Percentiles rank a stretch among this genome's conserved stretches.
These are phyloP conservation scores for Moricandia moricandioides DNA, from an alignment of 345 rosid genomes.

Conservation along the genomic window DNA sequence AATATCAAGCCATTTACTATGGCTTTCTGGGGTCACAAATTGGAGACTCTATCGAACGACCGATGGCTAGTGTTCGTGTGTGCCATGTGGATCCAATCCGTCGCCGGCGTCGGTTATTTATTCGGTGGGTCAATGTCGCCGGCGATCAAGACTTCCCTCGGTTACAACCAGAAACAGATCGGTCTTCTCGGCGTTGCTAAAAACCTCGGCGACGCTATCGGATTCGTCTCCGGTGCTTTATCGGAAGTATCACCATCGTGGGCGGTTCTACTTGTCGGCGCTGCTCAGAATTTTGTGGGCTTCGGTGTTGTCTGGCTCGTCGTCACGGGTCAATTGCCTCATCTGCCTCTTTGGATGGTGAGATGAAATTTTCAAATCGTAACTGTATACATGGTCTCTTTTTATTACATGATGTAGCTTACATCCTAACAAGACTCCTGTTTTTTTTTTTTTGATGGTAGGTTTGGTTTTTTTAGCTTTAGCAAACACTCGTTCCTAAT, in stretches of 20 bases:
- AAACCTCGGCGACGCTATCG: constrained; percentile 73
- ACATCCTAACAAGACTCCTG: not conserved
- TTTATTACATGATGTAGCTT: not conserved
- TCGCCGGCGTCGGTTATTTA: constrained; percentile 77
- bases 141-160: constrained; percentile 56
- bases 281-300: constrained; percentile 57
- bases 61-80: constrained; percentile 87
- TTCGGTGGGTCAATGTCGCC: constrained; percentile 91
- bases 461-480: no score
- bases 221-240: constrained; percentile 60
- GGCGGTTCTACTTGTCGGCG: constrained; percentile 60
- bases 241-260: constrained; percentile 62
- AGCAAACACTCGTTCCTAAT: not conserved
- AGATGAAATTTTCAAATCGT: constrained; percentile 27
- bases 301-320: constrained; percentile 76
- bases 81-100: constrained; percentile 77
- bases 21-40: constrained; percentile 25
- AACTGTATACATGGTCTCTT: not conserved
- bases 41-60: constrained; percentile 43
- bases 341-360: constrained; percentile 85
- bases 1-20: constrained; percentile 13
- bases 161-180: constrained; percentile 73
- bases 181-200: constrained; percentile 81
- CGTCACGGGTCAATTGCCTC: constrained; percentile 48
- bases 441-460: not conserved